Evolutionary conservation across 208 protist species (phyloP), one percentile per base, ranked within the genome.

Genomic region (Trypanosoma platydactyli): DNA sequence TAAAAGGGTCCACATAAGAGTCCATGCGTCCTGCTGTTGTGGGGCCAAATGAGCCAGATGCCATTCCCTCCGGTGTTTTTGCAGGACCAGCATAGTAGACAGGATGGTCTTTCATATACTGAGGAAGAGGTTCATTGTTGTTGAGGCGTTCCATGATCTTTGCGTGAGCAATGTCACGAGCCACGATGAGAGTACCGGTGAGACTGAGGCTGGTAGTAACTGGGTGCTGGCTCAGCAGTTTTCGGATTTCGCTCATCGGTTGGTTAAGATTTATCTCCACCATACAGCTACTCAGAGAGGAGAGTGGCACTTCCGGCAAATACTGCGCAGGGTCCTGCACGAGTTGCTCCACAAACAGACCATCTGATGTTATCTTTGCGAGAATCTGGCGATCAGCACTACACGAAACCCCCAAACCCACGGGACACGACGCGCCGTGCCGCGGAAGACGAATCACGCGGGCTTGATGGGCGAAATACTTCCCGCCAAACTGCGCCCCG

Each of bases 21-120:
- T 98, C 96, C 97, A 99, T 98, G 42, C 96, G 88, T n/a, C 94
- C 96, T 45, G 97, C 97, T 5, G 97, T 99, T 6, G 97, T 99
- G 25, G 97, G 97, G n/a, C 97, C 97, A 74, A 99, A 98, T 29
- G 97, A 98, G 52, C 97, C 97, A n/a, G 87, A 95, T n/a, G 91
- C 79, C 60, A 85, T 81, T 18, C 95, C 97, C 33, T 94, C 77
- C 20, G 97, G 97, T 27, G 92, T 98, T 84, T 99, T 99, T 42
- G 97, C 97, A 6, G 97, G 97, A 16, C 96, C 95, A 15, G 89
- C 97, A 76, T 98, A 98, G 89, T 98, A 98, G 52, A 98, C 88
- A n/a, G 95, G 94, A 58, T 96, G 89, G 50, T 97, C 79, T 76
- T 97, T 97, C 68, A 98, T 81, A 83, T 98, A 98, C 46, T 97